Evolutionary conservation across 306 rosid species (phyloP), one percentile per base, ranked within the genome.

Genomic region (Ammopiptanthus mongolicus): DNA sequence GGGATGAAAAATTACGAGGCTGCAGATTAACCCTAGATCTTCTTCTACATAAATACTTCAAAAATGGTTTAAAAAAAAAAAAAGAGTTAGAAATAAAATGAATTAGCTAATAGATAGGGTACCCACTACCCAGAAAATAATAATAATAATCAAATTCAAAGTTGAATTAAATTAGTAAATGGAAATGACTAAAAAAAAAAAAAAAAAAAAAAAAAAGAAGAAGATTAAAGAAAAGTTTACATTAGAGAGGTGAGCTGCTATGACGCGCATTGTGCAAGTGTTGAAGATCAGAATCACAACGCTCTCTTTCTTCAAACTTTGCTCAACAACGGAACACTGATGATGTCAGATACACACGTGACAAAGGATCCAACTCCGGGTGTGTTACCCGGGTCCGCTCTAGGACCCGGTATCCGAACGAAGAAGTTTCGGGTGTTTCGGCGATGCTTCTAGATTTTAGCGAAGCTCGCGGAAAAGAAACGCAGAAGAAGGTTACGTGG

Each of bases 11-110:
- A 53, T 75, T 72, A 74, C 96, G 91, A 47, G 79, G 63, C 58
- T 69, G 92, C 10, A 36, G 39, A 81, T 67, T 86, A 9, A 81
- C 39, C 18, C 46, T 50, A 22, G 79, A 63, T 73, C 84, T 79
- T 83, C 85, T 83, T 86, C 86, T 88, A 44, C 28, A 82, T 31
- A 87, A 85, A 81, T 87, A 75, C 98, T 86, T 85, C 87, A 68
- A 47, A 72, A 52, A 21, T 0, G 11, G 23, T n/a, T n/a, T n/a
- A 8, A 5, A 3, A 21, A 8, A 7, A 1, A 64, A 9, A 8
- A 19, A 1, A 44, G 11, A 51, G 1, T 68, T 7, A 70, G 33
- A 44, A 31, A 33, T 8, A 41, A 39, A 29, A 42, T 19, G 28
- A 55, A 44, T 12, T 2, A 66, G 41, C 11, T 36, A 29, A 25